phyloP scores from a whole-genome alignment of 495 filamentous ascomycete species.

The Saxophila tyrrhenica region DNA sequence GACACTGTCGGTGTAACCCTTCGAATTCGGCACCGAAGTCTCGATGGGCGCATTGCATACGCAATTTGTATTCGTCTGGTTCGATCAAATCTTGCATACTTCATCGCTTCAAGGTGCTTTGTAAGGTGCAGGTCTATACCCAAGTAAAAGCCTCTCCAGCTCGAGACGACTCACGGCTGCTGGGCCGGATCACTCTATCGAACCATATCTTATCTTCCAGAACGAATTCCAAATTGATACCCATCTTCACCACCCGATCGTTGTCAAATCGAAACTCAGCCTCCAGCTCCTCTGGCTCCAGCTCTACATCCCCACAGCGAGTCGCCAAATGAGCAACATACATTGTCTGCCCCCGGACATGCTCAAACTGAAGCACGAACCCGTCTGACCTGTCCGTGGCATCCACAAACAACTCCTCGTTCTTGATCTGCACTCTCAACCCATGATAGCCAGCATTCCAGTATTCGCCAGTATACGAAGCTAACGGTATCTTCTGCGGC shows the following conservation, averaged over 20 bases:
- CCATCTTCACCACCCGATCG: constrained; percentile 8
- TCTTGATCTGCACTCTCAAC: constrained; percentile 6
- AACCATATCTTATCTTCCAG: constrained; percentile 11
- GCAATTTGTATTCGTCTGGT: no score
- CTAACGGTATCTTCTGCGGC: constrained; percentile 4
- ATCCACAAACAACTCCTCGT: constrained; percentile 8
- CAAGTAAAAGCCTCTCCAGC: no score
- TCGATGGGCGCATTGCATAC: no score
- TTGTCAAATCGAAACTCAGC: constrained; percentile 10
- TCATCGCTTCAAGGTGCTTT: no score
- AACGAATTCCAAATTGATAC: constrained; percentile 6
- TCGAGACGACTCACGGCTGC: neutral
- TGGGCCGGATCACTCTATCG: constrained; percentile 1
- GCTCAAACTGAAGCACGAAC: constrained; percentile 10
- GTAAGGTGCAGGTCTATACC: no score
- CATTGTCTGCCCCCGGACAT: constrained; percentile 11
- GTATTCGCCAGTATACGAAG: constrained; percentile 6
- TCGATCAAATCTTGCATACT: no score
- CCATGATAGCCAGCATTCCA: constrained; percentile 9
- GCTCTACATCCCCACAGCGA: constrained; percentile 1
- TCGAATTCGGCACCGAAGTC: no score
- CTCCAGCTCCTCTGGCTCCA: neutral
- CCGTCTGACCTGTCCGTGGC: constrained; percentile 9
- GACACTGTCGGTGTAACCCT: no score
- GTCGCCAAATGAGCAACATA: constrained; percentile 1